Evolutionary conservation across 2,329 filamentous ascomycete genomes (phyloP), one percentile per base, ranked within the genome.

Genomic region (Fusarium transvaalense): DNA sequence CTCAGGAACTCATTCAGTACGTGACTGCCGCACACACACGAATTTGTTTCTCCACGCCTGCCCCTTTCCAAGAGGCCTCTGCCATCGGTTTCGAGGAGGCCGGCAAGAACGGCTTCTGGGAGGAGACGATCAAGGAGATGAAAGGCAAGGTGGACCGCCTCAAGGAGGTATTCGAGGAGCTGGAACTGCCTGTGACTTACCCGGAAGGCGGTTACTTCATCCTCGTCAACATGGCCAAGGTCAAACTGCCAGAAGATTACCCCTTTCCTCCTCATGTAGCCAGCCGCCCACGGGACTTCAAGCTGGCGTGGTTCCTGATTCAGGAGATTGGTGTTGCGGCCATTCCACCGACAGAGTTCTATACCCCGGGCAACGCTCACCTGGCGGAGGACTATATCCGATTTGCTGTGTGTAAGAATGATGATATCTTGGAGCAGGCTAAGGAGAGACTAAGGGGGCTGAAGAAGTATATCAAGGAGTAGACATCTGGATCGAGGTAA

Each of bases 151-250:
- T 98, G 83, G 85, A 91, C 72, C 88, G 88, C 25, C 97, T 99
- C 84, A 97, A 95, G 78, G 85, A 91, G 65, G 83, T 95, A 39
- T 95, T 92, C 83, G 83, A 88, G 50, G 92, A 95, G 81, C 85
- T 95, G 9, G 87, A 85, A 17, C 83, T 95, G 50, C 91, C 91
- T 6, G 97, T 95, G 82, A 95, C 93, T 2, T 91, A 97, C 62
- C 96, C 96, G 6, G 94, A 99, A 79, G 96, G 96, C 54, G 96
- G 96, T 21, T 99, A 99, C 83, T 99, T 99, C 77, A 93, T 99
- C 38, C 88, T 99, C 54, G 96, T 93, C 68, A 99, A 99, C 82
- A 90, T 98, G 85, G 85, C 88, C 59, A 94, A 95, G 77, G 93
- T 99, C 59, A 89, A 92, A 77, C 78, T 99, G 7, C 96, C 96